Percentiles rank a stretch among this genome's conserved stretches.
phyloP scores from a whole-genome alignment of 192 early-diverging fungal genomes.

The Backusella tuberculispora region DNA sequence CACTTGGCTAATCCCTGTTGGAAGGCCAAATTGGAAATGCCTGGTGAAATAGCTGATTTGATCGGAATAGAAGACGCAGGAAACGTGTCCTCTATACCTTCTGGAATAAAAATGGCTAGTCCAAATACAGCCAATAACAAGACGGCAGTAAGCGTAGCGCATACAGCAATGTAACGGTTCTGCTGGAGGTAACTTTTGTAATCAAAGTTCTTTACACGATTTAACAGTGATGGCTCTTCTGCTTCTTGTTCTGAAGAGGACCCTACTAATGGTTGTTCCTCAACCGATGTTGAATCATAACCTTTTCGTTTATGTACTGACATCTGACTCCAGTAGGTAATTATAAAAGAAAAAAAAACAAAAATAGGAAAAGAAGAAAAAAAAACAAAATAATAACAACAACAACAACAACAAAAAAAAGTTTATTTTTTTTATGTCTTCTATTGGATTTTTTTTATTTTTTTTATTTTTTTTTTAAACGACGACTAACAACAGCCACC shows the following conservation, averaged over 20 bases:
- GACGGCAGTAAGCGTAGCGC: background rate
- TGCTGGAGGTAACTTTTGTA: background rate
- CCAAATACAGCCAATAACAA: background rate
- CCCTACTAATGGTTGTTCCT: background rate
- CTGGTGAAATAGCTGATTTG: background rate
- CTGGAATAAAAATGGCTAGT: constrained; percentile 5
- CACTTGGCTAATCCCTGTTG: background rate
- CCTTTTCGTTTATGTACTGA: background rate
- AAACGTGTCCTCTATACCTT: background rate
- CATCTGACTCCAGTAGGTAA: background rate
- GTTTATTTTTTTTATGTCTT: background rate
- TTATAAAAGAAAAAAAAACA: background rate
- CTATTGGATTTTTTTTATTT: constrained; percentile 7
- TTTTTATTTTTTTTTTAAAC: constrained; percentile 17
- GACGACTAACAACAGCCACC: constrained; percentile 31
- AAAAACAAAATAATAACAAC: background rate
- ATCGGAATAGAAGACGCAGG: background rate
- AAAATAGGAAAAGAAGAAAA: background rate
- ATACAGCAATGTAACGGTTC: background rate
- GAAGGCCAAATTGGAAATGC: background rate
- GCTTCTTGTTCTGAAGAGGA: background rate
- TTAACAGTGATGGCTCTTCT: background rate
- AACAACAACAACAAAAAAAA: background rate
- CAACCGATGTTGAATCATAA: background rate
- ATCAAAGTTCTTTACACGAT: constrained; percentile 15